phyloP scores from a whole-genome alignment of 345 rosid species.

The Clarkia xantiana region DNA sequence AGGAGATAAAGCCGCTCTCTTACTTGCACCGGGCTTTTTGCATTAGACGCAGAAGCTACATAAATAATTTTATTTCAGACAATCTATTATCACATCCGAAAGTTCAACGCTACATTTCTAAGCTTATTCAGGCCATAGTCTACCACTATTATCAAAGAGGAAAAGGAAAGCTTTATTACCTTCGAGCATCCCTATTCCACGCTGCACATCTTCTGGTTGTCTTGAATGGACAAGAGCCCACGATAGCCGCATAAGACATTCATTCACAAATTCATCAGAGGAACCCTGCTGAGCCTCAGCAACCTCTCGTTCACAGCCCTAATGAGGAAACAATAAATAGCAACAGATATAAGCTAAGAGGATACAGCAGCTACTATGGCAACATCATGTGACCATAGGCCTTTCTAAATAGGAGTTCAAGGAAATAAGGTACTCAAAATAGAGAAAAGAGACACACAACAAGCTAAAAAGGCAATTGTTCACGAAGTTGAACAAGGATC shows the following conservation, averaged over 20 bases:
- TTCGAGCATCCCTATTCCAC: conserved; percentile 84
- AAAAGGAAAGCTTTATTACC: conserved; percentile 15
- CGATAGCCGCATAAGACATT: conserved; percentile 54
- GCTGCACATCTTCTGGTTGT: conserved; percentile 44
- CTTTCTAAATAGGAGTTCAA: no score
- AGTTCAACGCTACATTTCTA: not conserved
- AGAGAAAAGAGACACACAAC: no score
- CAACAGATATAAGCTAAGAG: not conserved
- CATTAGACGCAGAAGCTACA: conserved; percentile 29
- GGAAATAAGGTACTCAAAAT: no score
- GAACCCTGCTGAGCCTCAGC: conserved; percentile 41
- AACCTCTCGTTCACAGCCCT: conserved; percentile 68
- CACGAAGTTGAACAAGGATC: no score
- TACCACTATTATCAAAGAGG: not conserved
- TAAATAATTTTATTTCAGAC: not conserved
- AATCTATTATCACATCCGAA: not conserved
- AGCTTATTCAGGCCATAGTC: no score
- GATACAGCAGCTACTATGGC: no score
- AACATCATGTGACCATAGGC: no score
- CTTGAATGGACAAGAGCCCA: conserved; percentile 88
- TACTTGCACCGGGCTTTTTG: conserved; percentile 27
- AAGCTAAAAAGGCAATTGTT: no score
- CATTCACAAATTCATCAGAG: conserved; percentile 32
- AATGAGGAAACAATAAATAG: not conserved
- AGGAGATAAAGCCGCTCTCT: conserved; percentile 77